Conservation (phyloP, 768 basidiomycete genomes). For the Clitopilus passeckerianus region DNA sequence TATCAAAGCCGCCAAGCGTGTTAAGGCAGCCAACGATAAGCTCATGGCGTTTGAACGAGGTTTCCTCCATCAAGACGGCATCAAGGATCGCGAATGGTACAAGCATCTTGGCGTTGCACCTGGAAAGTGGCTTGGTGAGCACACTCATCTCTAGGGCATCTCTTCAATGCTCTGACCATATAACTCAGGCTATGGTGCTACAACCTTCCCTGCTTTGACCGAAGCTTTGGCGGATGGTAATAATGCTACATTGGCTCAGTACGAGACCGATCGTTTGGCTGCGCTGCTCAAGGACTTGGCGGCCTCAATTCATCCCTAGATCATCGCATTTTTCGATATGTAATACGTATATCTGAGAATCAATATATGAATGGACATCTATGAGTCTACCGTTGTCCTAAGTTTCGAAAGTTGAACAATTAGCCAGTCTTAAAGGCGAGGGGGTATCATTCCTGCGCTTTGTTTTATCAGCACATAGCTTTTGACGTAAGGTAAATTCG, state of each 20-base stretch:
- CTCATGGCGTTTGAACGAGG: constrained; percentile 72
- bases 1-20: constrained; percentile 52
- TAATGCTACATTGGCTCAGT: constrained; percentile 52
- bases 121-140: constrained; percentile 75
- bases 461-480: too few species aligned
- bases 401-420: too few species aligned
- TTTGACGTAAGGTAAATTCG: too few species aligned
- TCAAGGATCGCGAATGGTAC: constrained; percentile 84
- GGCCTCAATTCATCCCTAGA: constrained; percentile 26
- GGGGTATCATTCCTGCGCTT: too few species aligned
- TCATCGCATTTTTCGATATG: not conserved
- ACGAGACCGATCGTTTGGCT: constrained; percentile 56
- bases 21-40: constrained; percentile 58
- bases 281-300: constrained; percentile 51
- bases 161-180: not conserved
- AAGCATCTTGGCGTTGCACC: constrained; percentile 82
- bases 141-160: not conserved
- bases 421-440: too few species aligned
- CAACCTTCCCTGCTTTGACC: constrained; percentile 75
- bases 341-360: not conserved
- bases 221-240: constrained; percentile 72
- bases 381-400: too few species aligned
- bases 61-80: constrained; percentile 73
- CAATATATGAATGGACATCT: too few species aligned
- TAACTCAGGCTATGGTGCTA: constrained; percentile 70